phyloP scores from a whole-genome alignment of 1,139 yeast genomes.

The Starmera stellimalicola region DNA sequence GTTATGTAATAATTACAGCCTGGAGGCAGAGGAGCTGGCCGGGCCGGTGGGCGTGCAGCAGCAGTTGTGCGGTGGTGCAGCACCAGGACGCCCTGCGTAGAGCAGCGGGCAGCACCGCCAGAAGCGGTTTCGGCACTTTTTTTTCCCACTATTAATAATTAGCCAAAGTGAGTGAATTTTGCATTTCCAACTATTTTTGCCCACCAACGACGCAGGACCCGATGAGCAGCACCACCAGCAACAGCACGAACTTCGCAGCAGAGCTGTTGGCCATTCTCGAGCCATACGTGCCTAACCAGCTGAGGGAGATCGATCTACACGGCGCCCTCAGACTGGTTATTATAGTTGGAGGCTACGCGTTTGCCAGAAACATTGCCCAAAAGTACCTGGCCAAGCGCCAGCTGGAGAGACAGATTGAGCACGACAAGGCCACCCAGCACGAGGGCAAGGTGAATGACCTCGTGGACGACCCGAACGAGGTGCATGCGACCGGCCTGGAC shows the following conservation, averaged over 20 bases:
- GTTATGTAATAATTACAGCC: too few species aligned
- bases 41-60: too few species aligned
- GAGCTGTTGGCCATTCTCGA: background rate
- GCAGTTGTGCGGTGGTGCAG: too few species aligned
- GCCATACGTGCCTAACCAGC: slow-evolving; percentile 7
- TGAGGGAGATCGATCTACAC: slow-evolving; percentile 23
- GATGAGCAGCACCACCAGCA: too few species aligned
- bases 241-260: background rate
- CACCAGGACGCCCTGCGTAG: too few species aligned
- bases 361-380: slow-evolving; percentile 32
- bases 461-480: slow-evolving; percentile 26
- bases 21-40: too few species aligned
- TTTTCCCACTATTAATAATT: too few species aligned
- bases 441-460: slow-evolving; percentile 32
- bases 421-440: slow-evolving; percentile 28
- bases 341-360: slow-evolving; percentile 35
- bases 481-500: slow-evolving; percentile 26
- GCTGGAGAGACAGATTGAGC: slow-evolving; percentile 37
- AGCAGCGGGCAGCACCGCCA: too few species aligned
- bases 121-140: too few species aligned
- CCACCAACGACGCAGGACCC: too few species aligned
- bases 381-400: slow-evolving; percentile 40
- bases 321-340: slow-evolving; percentile 31
- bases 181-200: too few species aligned
- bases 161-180: too few species aligned